These are phyloP conservation scores for Pulicaria dysenterica DNA, from an alignment of 129 eudicot species.

Conservation along the genomic window DNA sequence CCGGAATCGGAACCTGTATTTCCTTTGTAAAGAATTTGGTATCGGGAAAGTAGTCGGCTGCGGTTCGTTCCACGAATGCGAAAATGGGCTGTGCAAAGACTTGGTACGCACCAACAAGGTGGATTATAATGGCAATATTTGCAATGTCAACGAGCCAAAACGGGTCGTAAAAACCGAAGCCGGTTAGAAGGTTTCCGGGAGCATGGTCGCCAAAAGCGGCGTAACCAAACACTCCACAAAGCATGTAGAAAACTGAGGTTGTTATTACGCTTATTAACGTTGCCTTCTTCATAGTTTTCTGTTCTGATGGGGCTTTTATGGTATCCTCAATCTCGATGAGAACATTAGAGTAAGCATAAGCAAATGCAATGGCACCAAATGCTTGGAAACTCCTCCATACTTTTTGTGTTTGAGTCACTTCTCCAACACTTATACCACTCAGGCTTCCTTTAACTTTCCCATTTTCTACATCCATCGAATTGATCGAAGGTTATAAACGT, in stretches of 20 bases:
- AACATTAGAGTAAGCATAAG: constrained; percentile 57
- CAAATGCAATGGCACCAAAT: constrained; percentile 65
- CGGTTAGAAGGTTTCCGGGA: constrained; percentile 77
- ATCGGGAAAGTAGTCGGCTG: constrained; percentile 41
- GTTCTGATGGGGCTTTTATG: constrained; percentile 58
- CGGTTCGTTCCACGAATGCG: constrained; percentile 51
- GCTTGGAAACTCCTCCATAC: constrained; percentile 72
- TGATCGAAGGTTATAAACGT: no score
- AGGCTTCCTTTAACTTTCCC: constrained; percentile 61
- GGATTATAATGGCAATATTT: constrained; percentile 66
- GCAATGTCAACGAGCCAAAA: constrained; percentile 74
- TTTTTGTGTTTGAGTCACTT: constrained; percentile 53
- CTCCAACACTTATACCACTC: constrained; percentile 57
- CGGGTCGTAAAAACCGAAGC: constrained; percentile 63
- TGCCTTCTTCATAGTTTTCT: constrained; percentile 61
- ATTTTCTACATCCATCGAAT: no score
- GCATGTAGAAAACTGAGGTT: constrained; percentile 62
- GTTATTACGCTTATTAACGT: constrained; percentile 50
- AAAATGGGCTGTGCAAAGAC: constrained; percentile 68
- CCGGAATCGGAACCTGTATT: constrained; percentile 33
- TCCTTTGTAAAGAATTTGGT: constrained; percentile 50
- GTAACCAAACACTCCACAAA: constrained; percentile 69
- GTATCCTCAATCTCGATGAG: constrained; percentile 70
- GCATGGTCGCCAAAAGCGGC: constrained; percentile 72
- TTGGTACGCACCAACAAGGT: constrained; percentile 72